phyloP scores from a whole-genome alignment of 202 grass and related monocot species.

The Bolboschoenoplectus hybrid region DNA sequence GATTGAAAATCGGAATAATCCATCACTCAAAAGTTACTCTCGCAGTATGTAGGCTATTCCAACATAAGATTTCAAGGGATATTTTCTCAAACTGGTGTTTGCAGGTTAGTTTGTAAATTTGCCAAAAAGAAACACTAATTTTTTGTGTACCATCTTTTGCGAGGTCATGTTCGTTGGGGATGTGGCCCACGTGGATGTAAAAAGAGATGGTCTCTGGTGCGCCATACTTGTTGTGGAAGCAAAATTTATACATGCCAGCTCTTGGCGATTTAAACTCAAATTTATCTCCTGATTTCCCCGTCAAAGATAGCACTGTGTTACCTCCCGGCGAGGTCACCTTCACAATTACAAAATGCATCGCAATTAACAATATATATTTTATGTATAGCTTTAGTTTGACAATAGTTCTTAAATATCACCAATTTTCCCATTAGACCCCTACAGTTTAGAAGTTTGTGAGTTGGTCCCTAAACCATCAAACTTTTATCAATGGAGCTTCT shows the following conservation, averaged over 20 bases:
- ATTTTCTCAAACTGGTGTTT: not conserved
- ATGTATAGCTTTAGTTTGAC: constrained; percentile 5
- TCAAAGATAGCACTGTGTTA: constrained; percentile 72
- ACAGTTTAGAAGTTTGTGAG: not conserved
- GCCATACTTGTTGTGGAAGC: constrained; percentile 93
- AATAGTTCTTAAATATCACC: not conserved
- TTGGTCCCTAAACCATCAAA: constrained; percentile 11
- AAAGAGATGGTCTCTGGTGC: constrained; percentile 97
- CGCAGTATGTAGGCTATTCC: not conserved
- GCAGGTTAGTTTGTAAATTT: not conserved
- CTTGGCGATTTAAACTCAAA: constrained; percentile 97
- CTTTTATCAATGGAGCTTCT: not conserved
- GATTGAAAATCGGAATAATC: not conserved
- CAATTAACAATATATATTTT: not conserved
- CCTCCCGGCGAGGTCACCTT: constrained; percentile 85
- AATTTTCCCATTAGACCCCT: not conserved
- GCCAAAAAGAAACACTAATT: constrained; percentile 24
- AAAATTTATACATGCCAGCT: constrained; percentile 99
- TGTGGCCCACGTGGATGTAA: constrained; percentile 98
- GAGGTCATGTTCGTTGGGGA: constrained; percentile 95
- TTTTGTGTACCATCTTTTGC: constrained; percentile 92
- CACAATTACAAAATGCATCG: constrained; percentile 16
- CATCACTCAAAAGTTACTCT: not conserved
- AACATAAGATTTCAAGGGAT: not conserved
- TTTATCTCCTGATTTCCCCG: constrained; percentile 94